A percentile compares a stretch with the other conserved stretches of the same genome.
Evolutionary conservation across 1,284 basidiomycete genomes (phyloP).

Genomic region (Grifola frondosa): DNA sequence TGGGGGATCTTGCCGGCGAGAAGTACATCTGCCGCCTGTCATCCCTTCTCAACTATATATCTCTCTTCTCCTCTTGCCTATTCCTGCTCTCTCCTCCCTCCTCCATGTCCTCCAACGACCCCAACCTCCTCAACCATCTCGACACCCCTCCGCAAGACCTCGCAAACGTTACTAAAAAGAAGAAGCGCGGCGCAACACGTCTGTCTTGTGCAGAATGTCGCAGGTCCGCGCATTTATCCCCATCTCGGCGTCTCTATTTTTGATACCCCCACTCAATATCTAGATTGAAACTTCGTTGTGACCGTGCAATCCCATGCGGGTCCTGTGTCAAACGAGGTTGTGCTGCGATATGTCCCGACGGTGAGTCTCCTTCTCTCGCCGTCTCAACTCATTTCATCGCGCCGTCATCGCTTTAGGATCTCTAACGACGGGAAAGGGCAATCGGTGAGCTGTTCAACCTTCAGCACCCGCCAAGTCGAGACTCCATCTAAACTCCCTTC

Average conservation of each 20-base stretch:
- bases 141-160: conserved; percentile 30
- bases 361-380: conserved; percentile 30
- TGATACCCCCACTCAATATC: background rate
- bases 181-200: conserved; percentile 72
- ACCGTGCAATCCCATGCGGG: conserved; percentile 65
- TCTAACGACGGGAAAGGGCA: conserved; percentile 76
- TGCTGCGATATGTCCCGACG: conserved; percentile 65
- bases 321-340: conserved; percentile 72
- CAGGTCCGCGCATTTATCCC: conserved; percentile 48
- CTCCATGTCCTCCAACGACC: conserved; percentile 22
- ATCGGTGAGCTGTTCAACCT: conserved; percentile 49
- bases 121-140: conserved; percentile 30
- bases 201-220: conserved; percentile 77
- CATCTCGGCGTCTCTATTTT: conserved; percentile 4
- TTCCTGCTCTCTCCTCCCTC: conserved; percentile 13
- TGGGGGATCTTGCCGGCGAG: conserved; percentile 10
- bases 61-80: conserved; percentile 6
- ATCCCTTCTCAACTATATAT: conserved; percentile 4
- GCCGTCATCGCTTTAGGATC: conserved; percentile 46
- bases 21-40: conserved; percentile 8
- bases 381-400: conserved; percentile 3
- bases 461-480: conserved; percentile 3
- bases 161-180: conserved; percentile 54
- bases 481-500: conserved; percentile 18
- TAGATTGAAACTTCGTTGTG: conserved; percentile 74